A percentile compares a stretch with the other conserved stretches of the same genome.
These are phyloP conservation scores for Cudoniella acicularis DNA, from an alignment of 495 filamentous ascomycete genomes.

Conservation along the genomic window DNA sequence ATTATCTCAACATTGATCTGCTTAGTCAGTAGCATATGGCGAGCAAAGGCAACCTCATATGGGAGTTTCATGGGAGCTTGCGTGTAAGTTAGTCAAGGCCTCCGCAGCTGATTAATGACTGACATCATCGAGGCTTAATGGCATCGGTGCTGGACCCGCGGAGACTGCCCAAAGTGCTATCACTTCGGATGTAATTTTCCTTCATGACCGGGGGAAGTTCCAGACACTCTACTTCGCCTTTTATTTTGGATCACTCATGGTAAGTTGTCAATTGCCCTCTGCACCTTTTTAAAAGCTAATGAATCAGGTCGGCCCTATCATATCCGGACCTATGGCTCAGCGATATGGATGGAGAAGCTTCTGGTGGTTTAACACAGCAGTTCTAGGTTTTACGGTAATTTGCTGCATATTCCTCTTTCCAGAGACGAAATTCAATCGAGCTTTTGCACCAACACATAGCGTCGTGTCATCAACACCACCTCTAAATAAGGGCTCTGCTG, in stretches of 20 bases:
- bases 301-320: constrained; percentile 47
- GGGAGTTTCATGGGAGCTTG: constrained; percentile 60
- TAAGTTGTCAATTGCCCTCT: constrained; percentile 41
- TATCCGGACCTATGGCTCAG: constrained; percentile 58
- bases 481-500: constrained; percentile 4
- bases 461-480: constrained; percentile 3
- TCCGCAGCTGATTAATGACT: neutral
- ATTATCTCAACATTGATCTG: constrained; percentile 54
- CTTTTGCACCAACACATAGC: constrained; percentile 10
- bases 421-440: constrained; percentile 58
- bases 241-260: constrained; percentile 43
- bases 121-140: constrained; percentile 41
- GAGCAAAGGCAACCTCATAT: constrained; percentile 53
- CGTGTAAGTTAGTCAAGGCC: constrained; percentile 28
- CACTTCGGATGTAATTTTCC: constrained; percentile 62
- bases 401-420: constrained; percentile 54
- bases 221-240: constrained; percentile 60
- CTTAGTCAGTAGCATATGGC: constrained; percentile 56
- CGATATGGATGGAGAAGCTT: constrained; percentile 64
- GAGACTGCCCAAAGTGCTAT: constrained; percentile 57
- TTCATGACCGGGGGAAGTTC: constrained; percentile 61
- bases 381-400: constrained; percentile 43
- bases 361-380: constrained; percentile 42
- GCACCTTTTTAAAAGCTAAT: constrained; percentile 53
- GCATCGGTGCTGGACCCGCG: constrained; percentile 54